Conservation (phyloP, 768 basidiomycete genomes). For the Lactarius vividus region DNA sequence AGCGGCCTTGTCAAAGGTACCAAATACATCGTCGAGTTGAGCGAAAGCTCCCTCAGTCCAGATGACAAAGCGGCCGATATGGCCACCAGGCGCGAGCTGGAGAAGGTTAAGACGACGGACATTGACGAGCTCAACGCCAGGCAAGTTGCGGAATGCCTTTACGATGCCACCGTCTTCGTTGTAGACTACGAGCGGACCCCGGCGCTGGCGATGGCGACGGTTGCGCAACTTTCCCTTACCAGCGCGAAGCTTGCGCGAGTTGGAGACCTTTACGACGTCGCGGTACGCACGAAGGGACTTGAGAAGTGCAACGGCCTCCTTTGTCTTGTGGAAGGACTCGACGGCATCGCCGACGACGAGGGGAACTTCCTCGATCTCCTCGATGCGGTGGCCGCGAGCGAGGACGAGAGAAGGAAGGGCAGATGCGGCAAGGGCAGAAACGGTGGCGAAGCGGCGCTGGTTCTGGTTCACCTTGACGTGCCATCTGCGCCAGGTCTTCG, state of each 20-base stretch:
- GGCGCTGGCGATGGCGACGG: conserved; percentile 93
- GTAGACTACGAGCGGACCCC: conserved; percentile 96
- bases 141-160: conserved; percentile 98
- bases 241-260: conserved; percentile 93
- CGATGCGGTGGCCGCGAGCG: conserved; percentile 98
- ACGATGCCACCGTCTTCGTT: conserved; percentile 97
- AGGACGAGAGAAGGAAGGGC: conserved; percentile 98
- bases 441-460: conserved; percentile 96
- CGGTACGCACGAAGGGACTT: conserved; percentile 85
- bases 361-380: conserved; percentile 94
- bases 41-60: conserved; percentile 96
- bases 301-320: conserved; percentile 92
- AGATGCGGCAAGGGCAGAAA: conserved; percentile 96
- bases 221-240: conserved; percentile 98
- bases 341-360: conserved; percentile 77
- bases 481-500: conserved; percentile 99
- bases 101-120: conserved; percentile 94
- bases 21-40: conserved; percentile 92
- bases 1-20: conserved; percentile 89
- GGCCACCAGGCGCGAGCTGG: conserved; percentile 98
- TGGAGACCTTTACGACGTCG: conserved; percentile 96
- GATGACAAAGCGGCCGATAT: conserved; percentile 98
- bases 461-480: conserved; percentile 99
- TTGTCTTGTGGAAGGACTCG: conserved; percentile 94
- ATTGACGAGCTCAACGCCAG: conserved; percentile 96